phyloP scores from a whole-genome alignment of 352 stramenopile genomes.

The Elongisporangium anandrum region DNA sequence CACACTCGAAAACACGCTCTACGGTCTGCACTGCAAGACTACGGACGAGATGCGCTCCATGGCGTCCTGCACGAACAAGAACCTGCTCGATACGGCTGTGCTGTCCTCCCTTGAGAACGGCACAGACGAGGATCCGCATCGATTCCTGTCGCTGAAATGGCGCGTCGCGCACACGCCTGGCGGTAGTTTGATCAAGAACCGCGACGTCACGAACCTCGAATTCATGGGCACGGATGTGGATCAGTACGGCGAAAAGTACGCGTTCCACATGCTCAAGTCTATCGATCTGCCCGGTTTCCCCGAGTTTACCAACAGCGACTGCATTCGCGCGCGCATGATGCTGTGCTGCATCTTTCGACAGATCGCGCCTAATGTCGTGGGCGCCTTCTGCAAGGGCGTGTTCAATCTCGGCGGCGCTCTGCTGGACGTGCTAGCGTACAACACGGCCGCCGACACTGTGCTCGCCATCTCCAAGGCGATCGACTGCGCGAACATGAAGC shows the following conservation, averaged over 20 bases:
- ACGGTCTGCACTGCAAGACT: constrained; percentile 45
- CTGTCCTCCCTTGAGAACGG: constrained; percentile 34
- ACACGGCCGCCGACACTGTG: constrained; percentile 34
- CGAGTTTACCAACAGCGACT: constrained; percentile 18
- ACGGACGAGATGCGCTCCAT: constrained; percentile 44
- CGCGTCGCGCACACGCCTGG: constrained; percentile 16
- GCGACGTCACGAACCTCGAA: constrained; percentile 47
- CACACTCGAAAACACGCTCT: constrained; percentile 40
- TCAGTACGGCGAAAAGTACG: constrained; percentile 27
- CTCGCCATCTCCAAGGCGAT: constrained; percentile 25
- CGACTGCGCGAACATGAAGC: constrained; percentile 36
- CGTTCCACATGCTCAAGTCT: constrained; percentile 45
- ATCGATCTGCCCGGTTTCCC: constrained; percentile 38
- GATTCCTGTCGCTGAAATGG: constrained; percentile 56
- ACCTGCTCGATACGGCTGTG: constrained; percentile 37
- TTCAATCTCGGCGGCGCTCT: constrained; percentile 44
- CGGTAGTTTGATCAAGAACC: constrained; percentile 32
- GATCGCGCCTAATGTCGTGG: constrained; percentile 23
- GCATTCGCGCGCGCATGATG: constrained; percentile 45
- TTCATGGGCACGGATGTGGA: constrained; percentile 39
- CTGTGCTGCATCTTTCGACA: constrained; percentile 60
- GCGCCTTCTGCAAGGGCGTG: constrained; percentile 50
- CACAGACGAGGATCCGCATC: constrained; percentile 35
- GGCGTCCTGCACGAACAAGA: constrained; percentile 27
- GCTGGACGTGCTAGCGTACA: constrained; percentile 34